These are phyloP conservation scores for Zygotorulaspora danielsina DNA, from an alignment of 805 yeast species.

Conservation along the genomic window DNA sequence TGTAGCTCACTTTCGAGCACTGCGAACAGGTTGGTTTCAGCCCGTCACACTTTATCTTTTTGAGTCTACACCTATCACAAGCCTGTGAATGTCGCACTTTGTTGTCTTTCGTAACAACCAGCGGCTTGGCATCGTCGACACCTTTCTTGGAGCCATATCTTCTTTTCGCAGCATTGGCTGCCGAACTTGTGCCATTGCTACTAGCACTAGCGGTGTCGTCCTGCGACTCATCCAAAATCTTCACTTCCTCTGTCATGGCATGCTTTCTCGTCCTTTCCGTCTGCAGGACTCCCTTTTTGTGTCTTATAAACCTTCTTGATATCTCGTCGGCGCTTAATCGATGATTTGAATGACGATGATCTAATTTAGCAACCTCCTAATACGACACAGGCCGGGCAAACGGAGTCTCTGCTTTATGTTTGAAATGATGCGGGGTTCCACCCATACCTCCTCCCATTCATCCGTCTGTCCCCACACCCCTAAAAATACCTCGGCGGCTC, in stretches of 20 bases:
- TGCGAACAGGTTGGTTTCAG: slow-evolving; percentile 61
- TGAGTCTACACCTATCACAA: slow-evolving; percentile 74
- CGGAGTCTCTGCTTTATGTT: too few relatives aligned
- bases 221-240: not conserved
- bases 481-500: too few relatives aligned
- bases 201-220: not conserved
- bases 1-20: slow-evolving; percentile 60
- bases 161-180: too few relatives aligned
- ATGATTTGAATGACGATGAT: too few relatives aligned
- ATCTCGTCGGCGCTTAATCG: not conserved
- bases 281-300: not conserved
- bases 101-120: slow-evolving; percentile 26
- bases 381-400: too few relatives aligned
- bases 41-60: slow-evolving; percentile 75
- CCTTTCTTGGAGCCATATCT: slow-evolving; percentile 21
- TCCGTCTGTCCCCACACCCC: too few relatives aligned
- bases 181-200: slow-evolving; percentile 1
- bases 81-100: slow-evolving; percentile 61
- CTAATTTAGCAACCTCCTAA: too few relatives aligned
- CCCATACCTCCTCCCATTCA: too few relatives aligned
- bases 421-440: too few relatives aligned
- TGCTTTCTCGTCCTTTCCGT: not conserved
- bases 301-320: too few relatives aligned
- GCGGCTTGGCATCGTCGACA: slow-evolving; percentile 23
- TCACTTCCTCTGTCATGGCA: not conserved